These are phyloP conservation scores for Botryosphaeria dothidea DNA, from an alignment of 2,329 filamentous ascomycete genomes.

Conservation along the genomic window DNA sequence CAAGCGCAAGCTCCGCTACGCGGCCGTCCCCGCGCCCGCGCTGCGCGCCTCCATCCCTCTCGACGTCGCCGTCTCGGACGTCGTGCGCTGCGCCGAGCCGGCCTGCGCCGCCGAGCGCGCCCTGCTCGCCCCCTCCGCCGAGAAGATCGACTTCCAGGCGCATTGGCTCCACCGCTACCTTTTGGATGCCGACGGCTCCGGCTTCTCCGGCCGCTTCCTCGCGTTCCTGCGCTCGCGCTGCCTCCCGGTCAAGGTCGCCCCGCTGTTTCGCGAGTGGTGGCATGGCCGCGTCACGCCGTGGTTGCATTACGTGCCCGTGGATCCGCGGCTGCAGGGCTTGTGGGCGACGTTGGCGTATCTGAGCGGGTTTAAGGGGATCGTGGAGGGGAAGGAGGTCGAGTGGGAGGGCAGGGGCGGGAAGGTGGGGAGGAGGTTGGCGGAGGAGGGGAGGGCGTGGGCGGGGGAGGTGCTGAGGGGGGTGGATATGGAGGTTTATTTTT, in stretches of 20 bases:
- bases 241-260: constrained; percentile 68
- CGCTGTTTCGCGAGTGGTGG: constrained; percentile 76
- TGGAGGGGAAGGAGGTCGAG: neutral
- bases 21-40: constrained; percentile 53
- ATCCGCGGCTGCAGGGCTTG: constrained; percentile 68
- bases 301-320: constrained; percentile 79
- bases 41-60: constrained; percentile 57
- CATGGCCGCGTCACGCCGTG: constrained; percentile 72
- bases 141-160: constrained; percentile 52
- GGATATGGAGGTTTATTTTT: constrained; percentile 81
- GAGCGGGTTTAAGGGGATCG: constrained; percentile 46
- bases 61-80: constrained; percentile 62
- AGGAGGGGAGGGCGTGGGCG: constrained; percentile 67
- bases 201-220: constrained; percentile 67
- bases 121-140: constrained; percentile 37
- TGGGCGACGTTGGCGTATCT: constrained; percentile 77
- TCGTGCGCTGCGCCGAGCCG: constrained; percentile 55
- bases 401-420: neutral
- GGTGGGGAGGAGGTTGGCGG: constrained; percentile 66
- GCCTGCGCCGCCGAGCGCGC: constrained; percentile 58
- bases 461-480: constrained; percentile 63
- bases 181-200: constrained; percentile 68
- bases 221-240: constrained; percentile 65
- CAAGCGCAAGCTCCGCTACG: constrained; percentile 60
- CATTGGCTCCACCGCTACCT: constrained; percentile 70